Evolutionary conservation across 805 yeast species (phyloP).

Genomic region (Candida sonorensis): DNA sequence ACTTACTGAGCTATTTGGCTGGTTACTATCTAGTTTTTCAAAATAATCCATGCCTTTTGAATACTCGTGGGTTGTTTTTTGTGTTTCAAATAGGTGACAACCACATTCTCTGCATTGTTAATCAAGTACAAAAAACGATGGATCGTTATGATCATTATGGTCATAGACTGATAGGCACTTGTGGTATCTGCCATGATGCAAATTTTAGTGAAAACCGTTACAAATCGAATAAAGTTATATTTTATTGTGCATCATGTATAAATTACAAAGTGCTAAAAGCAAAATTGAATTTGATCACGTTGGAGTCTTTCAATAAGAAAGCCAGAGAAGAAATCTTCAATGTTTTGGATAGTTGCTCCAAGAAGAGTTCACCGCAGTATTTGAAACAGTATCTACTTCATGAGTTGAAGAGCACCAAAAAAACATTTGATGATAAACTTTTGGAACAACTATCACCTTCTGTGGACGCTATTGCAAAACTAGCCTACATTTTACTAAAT

Average conservation of each 20-base stretch:
- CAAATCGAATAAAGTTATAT: conserved; percentile 3
- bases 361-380: conserved; percentile 15
- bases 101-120: no score
- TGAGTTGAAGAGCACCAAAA: background rate
- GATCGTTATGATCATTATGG: background rate
- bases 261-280: conserved; percentile 20
- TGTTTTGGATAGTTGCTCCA: conserved; percentile 20
- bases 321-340: conserved; percentile 16
- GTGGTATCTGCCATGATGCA: conserved; percentile 15
- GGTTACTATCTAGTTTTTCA: no score
- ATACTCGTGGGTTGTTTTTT: no score
- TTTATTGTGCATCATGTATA: conserved; percentile 23
- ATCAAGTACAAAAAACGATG: background rate
- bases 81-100: no score
- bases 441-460: conserved; percentile 14
- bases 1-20: no score
- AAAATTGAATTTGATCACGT: conserved; percentile 15
- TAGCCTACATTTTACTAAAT: conserved; percentile 26
- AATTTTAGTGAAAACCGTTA: conserved; percentile 1
- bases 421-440: conserved; percentile 1
- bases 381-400: conserved; percentile 11
- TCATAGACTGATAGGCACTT: conserved; percentile 1
- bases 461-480: conserved; percentile 19
- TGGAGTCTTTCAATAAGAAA: conserved; percentile 13
- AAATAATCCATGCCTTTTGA: no score